Evolutionary conservation across 2,329 filamentous ascomycete genomes (phyloP), one percentile per base, ranked within the genome.

Genomic region (Ceratocystiopsis brevicomis): DNA sequence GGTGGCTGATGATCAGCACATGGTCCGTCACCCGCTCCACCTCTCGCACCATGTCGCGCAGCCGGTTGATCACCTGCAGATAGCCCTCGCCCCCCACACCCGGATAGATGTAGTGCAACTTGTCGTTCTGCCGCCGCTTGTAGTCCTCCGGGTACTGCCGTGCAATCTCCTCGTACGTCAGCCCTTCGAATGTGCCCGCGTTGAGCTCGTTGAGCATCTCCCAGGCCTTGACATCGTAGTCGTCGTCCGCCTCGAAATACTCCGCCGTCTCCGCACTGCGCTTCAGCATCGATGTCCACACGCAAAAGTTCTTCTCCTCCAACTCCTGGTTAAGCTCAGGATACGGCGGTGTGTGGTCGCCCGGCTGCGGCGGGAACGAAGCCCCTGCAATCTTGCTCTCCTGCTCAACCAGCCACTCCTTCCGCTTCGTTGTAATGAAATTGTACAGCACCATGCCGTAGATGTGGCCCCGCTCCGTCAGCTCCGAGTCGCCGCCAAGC

Each of bases 151-250:
- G 79, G 55, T 81, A 79, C 47, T 77, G 73, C n/a, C 71, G 64
- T 44, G 77, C 78, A 52, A 98, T 96, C 53, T 94, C 83, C 2
- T 81, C 73, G 58, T 98, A 96, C 0, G 90, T 96, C 67, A 95
- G 76, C 41, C 90, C 88, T 56, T 98, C 90, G 64, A 95, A 94
- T 41, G 76, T 72, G 14, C 90, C 90, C 0, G 88, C 81, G 53
- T 96, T 92, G 40, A 98, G 74, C 61, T 98, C 90, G 56, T 98
- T 93, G 42, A 98, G 72, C 84, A 94, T 93, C 54, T 87, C 82
- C 85, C 88, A 94, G 52, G 93, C 83, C 65, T 98, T 98, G 53
- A 92, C 78, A 51, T 96, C 90, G 57, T 88, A 94, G 43, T 94
- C 84, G 18, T 96, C 88, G 50, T 96, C 90, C 0, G 66, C 69